Evolutionary conservation across 257 asterid genomes (phyloP).

Genomic region (Plantago major): DNA sequence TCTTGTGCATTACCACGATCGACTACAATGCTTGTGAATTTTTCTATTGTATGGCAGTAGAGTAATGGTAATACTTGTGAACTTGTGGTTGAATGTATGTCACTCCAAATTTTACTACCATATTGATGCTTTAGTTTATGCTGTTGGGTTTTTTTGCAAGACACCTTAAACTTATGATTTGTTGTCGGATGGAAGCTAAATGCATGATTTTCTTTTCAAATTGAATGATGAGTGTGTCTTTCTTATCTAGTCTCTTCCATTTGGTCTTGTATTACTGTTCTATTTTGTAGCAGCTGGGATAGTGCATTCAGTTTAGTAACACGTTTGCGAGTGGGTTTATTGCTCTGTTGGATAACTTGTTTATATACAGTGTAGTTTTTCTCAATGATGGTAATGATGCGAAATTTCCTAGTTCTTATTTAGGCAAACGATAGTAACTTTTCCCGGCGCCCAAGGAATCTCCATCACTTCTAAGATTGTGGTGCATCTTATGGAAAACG

Average conservation of each 20-base stretch:
- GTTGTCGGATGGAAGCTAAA: too few species aligned
- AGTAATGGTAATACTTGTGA: constrained; percentile 3
- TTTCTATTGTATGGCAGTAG: background rate
- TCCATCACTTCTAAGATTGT: too few species aligned
- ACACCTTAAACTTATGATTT: background rate
- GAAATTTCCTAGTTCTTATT: background rate
- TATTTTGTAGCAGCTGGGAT: too few species aligned
- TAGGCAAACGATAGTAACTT: too few species aligned
- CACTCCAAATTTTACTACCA: constrained; percentile 5
- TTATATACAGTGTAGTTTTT: background rate
- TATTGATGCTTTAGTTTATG: constrained; percentile 11
- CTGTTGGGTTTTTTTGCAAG: constrained; percentile 9
- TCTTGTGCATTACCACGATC: background rate
- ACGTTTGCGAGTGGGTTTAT: background rate
- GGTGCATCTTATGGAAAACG: too few species aligned
- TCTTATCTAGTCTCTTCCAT: background rate
- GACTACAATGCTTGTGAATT: background rate
- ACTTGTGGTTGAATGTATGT: constrained; percentile 16
- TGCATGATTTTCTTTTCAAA: background rate
- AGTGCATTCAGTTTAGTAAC: background rate
- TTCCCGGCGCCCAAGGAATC: too few species aligned
- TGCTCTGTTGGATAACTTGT: background rate
- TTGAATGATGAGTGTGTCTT: background rate
- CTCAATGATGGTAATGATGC: background rate
- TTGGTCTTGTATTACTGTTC: too few species aligned